These are phyloP conservation scores for Daldinia bambusicola DNA, from an alignment of 495 filamentous ascomycete genomes.

Conservation along the genomic window DNA sequence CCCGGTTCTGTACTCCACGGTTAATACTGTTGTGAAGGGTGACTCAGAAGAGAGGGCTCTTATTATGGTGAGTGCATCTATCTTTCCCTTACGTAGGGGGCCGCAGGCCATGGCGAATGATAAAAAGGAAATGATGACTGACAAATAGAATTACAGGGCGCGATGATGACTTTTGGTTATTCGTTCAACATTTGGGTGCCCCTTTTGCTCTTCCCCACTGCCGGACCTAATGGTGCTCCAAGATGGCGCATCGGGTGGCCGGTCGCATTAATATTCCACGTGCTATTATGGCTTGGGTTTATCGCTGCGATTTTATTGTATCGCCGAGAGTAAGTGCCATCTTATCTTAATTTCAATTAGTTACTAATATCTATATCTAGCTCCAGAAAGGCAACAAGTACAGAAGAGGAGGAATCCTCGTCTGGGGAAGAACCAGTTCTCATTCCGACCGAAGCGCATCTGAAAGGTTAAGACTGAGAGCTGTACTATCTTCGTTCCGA, in stretches of 20 bases:
- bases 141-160: conserved; percentile 43
- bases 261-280: conserved; percentile 53
- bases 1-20: conserved; percentile 59
- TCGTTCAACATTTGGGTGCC: conserved; percentile 62
- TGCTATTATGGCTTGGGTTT: conserved; percentile 57
- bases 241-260: conserved; percentile 60
- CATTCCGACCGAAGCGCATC: conserved; percentile 17
- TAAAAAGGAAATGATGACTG: background rate
- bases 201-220: conserved; percentile 56
- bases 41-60: conserved; percentile 60
- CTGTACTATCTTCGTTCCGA: background rate
- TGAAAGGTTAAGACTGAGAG: conserved; percentile 16
- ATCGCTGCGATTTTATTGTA: conserved; percentile 51
- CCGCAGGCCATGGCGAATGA: background rate
- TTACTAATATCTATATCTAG: conserved; percentile 14
- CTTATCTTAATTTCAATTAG: background rate
- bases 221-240: conserved; percentile 56
- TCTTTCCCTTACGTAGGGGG: background rate
- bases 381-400: conserved; percentile 6
- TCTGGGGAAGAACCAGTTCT: conserved; percentile 30
- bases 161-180: conserved; percentile 64
- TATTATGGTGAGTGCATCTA: conserved; percentile 51
- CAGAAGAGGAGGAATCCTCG: conserved; percentile 12
- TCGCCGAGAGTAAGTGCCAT: conserved; percentile 47
- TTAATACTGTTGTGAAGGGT: conserved; percentile 58